Evolutionary conservation across 441 rosid species (phyloP).

Genomic region (Pelargonium australe): DNA sequence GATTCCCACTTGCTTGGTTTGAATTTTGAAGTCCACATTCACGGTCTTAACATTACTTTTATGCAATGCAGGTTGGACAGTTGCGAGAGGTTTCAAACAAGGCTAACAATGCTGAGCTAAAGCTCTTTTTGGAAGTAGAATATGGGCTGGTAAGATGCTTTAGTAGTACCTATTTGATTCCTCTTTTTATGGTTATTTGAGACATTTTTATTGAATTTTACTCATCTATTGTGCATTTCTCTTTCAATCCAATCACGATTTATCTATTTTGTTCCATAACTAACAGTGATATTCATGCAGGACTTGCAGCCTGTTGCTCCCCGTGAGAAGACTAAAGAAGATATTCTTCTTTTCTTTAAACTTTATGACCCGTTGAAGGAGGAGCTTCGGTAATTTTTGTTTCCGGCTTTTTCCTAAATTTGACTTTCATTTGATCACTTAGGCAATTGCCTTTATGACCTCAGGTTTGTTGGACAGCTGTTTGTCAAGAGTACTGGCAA

Average conservation of each 20-base stretch:
- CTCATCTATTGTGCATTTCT: background rate
- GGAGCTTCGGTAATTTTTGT: constrained; percentile 45
- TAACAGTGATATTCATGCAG: constrained; percentile 28
- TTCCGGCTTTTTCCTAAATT: constrained; percentile 8
- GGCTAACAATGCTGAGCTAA: constrained; percentile 58
- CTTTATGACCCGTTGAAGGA: constrained; percentile 54
- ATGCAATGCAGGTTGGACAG: constrained; percentile 52
- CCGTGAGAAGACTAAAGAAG: constrained; percentile 53
- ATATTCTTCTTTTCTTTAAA: constrained; percentile 69
- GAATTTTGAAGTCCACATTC: background rate
- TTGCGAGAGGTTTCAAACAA: constrained; percentile 61
- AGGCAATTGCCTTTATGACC: constrained; percentile 20
- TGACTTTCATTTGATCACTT: constrained; percentile 8
- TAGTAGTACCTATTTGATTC: background rate
- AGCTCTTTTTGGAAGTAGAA: constrained; percentile 63
- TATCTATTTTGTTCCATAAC: constrained; percentile 10
- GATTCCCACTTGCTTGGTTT: background rate
- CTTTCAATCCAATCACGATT: constrained; percentile 1
- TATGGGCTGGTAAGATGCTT: constrained; percentile 40
- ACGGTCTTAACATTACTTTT: background rate
- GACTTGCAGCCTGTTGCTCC: constrained; percentile 50
- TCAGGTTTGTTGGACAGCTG: constrained; percentile 60
- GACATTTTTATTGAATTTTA: constrained; percentile 8
- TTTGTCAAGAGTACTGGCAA: constrained; percentile 52
- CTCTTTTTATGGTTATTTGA: constrained; percentile 9